These are phyloP conservation scores for Pseudogymnoascus sp. DNA, from an alignment of 2,329 filamentous ascomycete genomes.

Conservation along the genomic window DNA sequence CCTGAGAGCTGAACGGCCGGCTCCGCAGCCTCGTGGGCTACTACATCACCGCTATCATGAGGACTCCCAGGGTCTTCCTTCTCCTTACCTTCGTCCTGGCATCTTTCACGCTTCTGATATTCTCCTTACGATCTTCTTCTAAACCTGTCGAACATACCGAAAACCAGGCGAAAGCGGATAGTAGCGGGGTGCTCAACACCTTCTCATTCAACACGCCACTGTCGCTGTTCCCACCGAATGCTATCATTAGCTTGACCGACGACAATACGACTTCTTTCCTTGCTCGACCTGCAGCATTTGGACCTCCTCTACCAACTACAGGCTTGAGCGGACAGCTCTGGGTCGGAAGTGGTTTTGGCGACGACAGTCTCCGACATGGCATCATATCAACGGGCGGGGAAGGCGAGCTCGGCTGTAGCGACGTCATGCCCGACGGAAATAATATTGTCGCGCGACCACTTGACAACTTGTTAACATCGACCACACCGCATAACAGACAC, in stretches of 20 bases:
- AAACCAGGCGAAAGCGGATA: constrained; percentile 15
- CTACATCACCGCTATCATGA: constrained; percentile 22
- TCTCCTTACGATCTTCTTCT: constrained; percentile 25
- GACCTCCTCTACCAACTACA: constrained; percentile 62
- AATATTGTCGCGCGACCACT: constrained; percentile 11
- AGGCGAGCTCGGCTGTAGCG: constrained; percentile 88
- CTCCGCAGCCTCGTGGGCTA: constrained; percentile 16
- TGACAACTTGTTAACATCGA: constrained; percentile 13
- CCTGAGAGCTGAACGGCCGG: constrained; percentile 22
- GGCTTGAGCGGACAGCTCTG: constrained; percentile 85
- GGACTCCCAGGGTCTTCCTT: constrained; percentile 27
- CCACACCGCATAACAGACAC: constrained; percentile 27
- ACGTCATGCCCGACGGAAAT: constrained; percentile 58
- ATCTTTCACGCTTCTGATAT: constrained; percentile 23
- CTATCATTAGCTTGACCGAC: constrained; percentile 90
- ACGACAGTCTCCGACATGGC: constrained; percentile 44
- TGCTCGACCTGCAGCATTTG: constrained; percentile 87
- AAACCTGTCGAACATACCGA: constrained; percentile 10
- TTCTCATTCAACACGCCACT: constrained; percentile 69
- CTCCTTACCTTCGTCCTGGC: constrained; percentile 24
- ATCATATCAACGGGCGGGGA: constrained; percentile 41
- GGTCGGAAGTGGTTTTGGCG: constrained; percentile 86
- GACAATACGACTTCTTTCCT: constrained; percentile 98
- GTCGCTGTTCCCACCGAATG: constrained; percentile 88
- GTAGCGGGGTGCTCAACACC: constrained; percentile 44